Percentiles rank a stretch among this genome's conserved stretches.
Evolutionary conservation across 371 early-diverging fungal species (phyloP).

Genomic region (Mucor ambiguus): DNA sequence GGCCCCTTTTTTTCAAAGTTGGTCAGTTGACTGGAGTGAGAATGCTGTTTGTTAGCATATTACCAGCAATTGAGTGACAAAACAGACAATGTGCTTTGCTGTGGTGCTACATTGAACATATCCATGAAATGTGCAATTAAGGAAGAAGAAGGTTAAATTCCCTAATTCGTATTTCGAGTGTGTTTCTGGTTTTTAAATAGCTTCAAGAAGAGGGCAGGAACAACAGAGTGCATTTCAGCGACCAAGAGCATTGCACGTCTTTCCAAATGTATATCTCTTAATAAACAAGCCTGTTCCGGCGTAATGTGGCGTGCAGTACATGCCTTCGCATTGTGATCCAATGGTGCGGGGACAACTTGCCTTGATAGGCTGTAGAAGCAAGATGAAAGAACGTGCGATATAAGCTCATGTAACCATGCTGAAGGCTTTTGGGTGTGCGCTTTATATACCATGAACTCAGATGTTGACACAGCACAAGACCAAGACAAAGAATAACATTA

Average conservation of each 20-base stretch:
- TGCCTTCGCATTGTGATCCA: too few species aligned
- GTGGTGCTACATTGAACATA: neutral
- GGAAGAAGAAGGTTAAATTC: neutral
- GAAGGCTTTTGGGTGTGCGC: neutral
- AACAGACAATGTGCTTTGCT: slow-evolving; percentile 35
- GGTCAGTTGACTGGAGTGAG: neutral
- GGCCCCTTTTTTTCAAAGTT: slow-evolving; percentile 45
- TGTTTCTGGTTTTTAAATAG: neutral
- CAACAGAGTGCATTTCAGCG: neutral
- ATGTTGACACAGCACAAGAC: neutral
- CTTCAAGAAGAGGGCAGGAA: neutral
- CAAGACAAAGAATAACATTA: neutral
- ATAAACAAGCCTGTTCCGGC: too few species aligned
- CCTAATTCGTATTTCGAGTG: neutral
- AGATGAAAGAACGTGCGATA: neutral
- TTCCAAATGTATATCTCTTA: too few species aligned
- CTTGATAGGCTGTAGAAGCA: neutral
- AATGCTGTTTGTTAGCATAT: neutral
- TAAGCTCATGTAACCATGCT: neutral
- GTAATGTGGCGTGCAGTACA: too few species aligned
- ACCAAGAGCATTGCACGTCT: too few species aligned
- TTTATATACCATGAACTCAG: too few species aligned
- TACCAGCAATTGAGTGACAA: slow-evolving; percentile 64
- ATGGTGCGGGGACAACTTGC: too few species aligned
- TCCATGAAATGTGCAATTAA: too few species aligned